These are phyloP conservation scores for Pelargonium myrrhifolium DNA, from an alignment of 441 rosid species.

Conservation along the genomic window DNA sequence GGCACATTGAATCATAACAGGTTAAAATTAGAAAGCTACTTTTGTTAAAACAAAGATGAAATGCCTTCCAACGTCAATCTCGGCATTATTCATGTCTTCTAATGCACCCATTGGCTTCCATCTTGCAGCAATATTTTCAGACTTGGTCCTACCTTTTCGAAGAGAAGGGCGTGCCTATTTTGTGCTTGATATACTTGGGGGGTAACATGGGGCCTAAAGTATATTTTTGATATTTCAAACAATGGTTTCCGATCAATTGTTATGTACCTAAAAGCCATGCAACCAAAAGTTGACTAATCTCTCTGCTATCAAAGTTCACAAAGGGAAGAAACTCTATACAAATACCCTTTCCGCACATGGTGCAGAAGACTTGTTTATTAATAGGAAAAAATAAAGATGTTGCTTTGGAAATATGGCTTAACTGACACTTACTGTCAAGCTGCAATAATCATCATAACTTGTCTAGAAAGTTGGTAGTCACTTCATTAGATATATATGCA, in stretches of 20 bases:
- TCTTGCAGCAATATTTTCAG: background rate
- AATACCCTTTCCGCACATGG: too few relatives aligned
- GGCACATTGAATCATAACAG: background rate
- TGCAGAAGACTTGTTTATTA: too few relatives aligned
- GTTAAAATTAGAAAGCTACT: background rate
- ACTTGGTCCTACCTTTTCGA: background rate
- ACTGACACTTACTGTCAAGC: too few relatives aligned
- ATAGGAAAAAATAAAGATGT: too few relatives aligned
- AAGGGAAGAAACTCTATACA: too few relatives aligned
- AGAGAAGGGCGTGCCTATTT: slow-evolving; percentile 1
- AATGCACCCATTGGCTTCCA: background rate
- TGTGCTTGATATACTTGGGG: background rate
- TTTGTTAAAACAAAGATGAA: background rate
- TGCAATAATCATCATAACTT: too few relatives aligned
- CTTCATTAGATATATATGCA: too few relatives aligned
- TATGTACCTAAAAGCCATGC: background rate
- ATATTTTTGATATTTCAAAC: too few relatives aligned
- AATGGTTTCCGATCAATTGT: background rate
- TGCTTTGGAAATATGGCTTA: too few relatives aligned
- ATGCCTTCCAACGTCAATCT: background rate
- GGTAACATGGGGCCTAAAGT: background rate
- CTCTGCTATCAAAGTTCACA: background rate
- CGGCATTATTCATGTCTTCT: background rate
- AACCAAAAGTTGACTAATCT: background rate
- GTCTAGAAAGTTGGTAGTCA: too few relatives aligned